Base-by-base conservation (phyloP, 345 rosid species). In the Toxicodendron radicans region DNA sequence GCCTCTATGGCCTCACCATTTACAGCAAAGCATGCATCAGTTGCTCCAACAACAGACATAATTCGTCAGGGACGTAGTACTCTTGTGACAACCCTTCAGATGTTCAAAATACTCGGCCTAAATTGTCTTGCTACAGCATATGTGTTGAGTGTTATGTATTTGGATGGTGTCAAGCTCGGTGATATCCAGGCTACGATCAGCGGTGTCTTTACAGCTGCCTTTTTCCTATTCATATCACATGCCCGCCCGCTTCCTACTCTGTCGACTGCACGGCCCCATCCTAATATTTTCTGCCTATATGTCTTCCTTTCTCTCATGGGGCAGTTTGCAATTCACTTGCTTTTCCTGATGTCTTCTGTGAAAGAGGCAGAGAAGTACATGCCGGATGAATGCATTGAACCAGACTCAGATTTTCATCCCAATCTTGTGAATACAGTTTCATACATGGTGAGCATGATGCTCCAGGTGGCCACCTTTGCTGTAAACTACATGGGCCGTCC, bases 1-100 rank as follows among this genome's bases (percentile, higher is more conserved):
- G 99, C 99, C 30, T 95, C 99, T 52, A 96, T 96, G 99, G 99
- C 99, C 58, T 96, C 99, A 8, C 98, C 98, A 32, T 96, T 96
- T 78, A 96, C 99, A 16, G 99, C 98, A 2, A 96, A 96, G 82
- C 99, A 96, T 49, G 97, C 99, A 10, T 96, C 99, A 24, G 97
- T 96, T 64, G 91, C 95, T 66, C 98, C 99, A n/a, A 93, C 95
- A 14, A 88, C 89, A 2, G 99, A 93, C 83, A 84, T 96, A 60
- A 96, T 96, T 66, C 92, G 98, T 54, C 99, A 96, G 79, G 99
- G 99, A 58, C 99, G 98, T n/a, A 96, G 98, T 65, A 93, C 99
- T 69, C 89, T 92, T 0, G 99, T 96, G 79, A 96, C 99, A 14
- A 92, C 98, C 23, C 95, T 96, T 64, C 98, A 96, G 85, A 96